A percentile compares a stretch with the other conserved stretches of the same genome.
phyloP scores from a whole-genome alignment of 768 basidiomycete genomes.

The Dioszegia aurantiaca region DNA sequence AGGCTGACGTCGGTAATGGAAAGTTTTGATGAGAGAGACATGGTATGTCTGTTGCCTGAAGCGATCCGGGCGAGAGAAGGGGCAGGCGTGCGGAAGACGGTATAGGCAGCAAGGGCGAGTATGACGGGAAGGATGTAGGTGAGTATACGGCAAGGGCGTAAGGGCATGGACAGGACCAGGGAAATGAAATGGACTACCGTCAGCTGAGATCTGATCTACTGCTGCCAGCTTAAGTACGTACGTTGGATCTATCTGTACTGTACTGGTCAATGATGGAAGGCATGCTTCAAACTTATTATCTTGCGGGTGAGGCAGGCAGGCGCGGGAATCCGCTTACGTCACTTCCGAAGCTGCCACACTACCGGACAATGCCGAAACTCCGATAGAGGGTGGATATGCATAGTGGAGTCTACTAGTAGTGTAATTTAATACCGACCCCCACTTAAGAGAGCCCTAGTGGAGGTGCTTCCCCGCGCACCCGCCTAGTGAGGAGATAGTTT shows the following conservation, averaged over 20 bases:
- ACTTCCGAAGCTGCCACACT: background rate
- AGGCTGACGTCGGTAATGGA: slow-evolving; percentile 86
- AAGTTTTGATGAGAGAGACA: slow-evolving; percentile 95
- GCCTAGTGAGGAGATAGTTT: too few relatives aligned
- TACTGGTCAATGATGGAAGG: too few relatives aligned
- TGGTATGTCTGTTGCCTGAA: slow-evolving; percentile 47
- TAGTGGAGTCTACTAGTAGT: too few relatives aligned
- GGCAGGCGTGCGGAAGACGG: background rate
- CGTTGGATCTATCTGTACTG: too few relatives aligned
- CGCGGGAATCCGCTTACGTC: slow-evolving; percentile 2
- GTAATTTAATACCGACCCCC: too few relatives aligned
- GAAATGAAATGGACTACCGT: background rate
- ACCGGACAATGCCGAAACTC: background rate
- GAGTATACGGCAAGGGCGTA: background rate
- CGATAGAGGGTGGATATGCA: too few relatives aligned
- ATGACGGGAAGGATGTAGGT: slow-evolving; percentile 2
- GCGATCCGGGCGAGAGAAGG: background rate
- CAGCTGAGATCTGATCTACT: background rate
- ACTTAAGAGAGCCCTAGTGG: too few relatives aligned
- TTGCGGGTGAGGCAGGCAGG: too few relatives aligned
- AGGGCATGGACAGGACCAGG: slow-evolving; percentile 1
- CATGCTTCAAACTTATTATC: too few relatives aligned
- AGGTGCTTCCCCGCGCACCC: too few relatives aligned
- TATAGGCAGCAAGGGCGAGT: slow-evolving; percentile 2
- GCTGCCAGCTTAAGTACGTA: too few relatives aligned